Evolutionary conservation across 1,139 yeast species (phyloP), one percentile per base, ranked within the genome.

Genomic region (Geotrichum klebahnii): DNA sequence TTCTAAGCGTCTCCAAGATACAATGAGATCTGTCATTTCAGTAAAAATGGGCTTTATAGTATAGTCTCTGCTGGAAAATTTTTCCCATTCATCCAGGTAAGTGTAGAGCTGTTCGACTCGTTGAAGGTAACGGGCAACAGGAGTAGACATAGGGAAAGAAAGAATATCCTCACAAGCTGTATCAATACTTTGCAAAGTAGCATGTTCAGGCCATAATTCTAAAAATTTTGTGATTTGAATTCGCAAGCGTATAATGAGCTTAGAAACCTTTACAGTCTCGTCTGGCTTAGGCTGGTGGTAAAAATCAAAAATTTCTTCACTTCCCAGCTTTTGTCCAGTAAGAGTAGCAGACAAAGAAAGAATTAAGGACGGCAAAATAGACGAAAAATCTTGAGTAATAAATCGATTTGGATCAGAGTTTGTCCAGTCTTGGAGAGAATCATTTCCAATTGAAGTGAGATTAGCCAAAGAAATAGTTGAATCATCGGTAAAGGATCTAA

Each of bases 161-260:
- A 85, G 67, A 57, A 84, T 79, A 63, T 90, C 97, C 16, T 75
- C 69, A 55, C 84, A 77, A n/a, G 84, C 80, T 53, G 82, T 71
- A 28, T 72, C 67, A 48, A 92, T 75, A 32, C 84, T 88, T 53
- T 77, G 82, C 46, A 94, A 69, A 0, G 95, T 88, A 0, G 95
- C 94, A 71, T 94, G 96, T 61, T 94, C 98, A 0, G 98, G 97
- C 96, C 97, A 92, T 62, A 82, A 80, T 20, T 69, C 69, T 14
- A 84, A 66, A 24, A 87, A 67, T n/a, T 70, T 71, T 14, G 66
- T 59, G 2, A 79, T 78, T 3, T 78, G 69, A 2, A 67, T 64
- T 55, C 76, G 72, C 6, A 89, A 66, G 1, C 69, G 72, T 10
- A 75, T 68, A 8, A 86, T 71, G 1, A 83, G 62, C 1, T 62